Evolutionary conservation across 345 rosid species (phyloP).

Genomic region (Lepidium sativum): DNA sequence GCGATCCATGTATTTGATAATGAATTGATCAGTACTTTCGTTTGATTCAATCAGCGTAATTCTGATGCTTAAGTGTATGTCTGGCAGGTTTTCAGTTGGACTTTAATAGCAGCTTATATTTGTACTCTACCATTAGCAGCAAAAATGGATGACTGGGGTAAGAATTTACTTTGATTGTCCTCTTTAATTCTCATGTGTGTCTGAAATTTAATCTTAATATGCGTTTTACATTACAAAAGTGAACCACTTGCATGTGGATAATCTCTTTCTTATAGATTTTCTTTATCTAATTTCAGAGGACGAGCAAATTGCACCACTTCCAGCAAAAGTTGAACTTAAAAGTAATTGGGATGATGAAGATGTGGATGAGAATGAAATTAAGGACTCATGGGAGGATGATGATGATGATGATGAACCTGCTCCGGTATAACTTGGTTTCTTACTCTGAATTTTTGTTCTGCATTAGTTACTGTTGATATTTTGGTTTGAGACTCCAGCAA

Average conservation of each 20-base stretch:
- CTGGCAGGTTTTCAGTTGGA: constrained; percentile 3
- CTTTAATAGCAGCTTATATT: background rate
- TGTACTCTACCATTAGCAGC: background rate
- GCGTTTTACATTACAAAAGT: background rate
- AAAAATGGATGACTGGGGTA: constrained; percentile 30
- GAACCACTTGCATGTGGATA: background rate
- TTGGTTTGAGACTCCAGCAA: background rate
- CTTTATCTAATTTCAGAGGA: constrained; percentile 40
- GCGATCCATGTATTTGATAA: background rate
- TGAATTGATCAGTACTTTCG: background rate
- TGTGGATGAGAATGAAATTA: constrained; percentile 72
- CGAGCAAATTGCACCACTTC: constrained; percentile 49
- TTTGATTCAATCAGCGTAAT: background rate
- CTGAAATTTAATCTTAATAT: background rate
- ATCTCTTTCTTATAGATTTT: background rate
- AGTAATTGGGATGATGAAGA: constrained; percentile 93
- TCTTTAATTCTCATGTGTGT: background rate
- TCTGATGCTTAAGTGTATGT: background rate
- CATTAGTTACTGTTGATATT: background rate
- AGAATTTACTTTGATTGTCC: background rate
- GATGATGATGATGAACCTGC: constrained; percentile 87
- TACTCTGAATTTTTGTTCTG: background rate
- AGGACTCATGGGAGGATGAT: constrained; percentile 99
- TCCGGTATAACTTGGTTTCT: constrained; percentile 35
- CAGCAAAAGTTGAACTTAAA: constrained; percentile 42